A percentile compares a stretch with the other conserved stretches of the same genome.
These are phyloP conservation scores for Agaricales sp. DNA, from an alignment of 1,284 basidiomycete species.

Conservation along the genomic window DNA sequence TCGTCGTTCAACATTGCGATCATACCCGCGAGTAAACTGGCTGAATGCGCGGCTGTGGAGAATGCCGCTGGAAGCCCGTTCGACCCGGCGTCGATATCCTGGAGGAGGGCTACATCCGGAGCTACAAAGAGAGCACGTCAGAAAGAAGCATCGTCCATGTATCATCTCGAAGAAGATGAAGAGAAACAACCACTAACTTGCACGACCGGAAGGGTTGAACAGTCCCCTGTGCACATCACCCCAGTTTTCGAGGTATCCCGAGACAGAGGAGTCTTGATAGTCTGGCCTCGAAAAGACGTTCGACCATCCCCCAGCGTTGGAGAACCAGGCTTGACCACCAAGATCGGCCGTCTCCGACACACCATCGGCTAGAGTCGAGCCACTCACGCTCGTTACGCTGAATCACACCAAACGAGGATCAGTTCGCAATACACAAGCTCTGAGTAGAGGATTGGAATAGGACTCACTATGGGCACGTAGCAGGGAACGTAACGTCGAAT, in stretches of 20 bases:
- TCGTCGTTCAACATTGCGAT: slow-evolving; percentile 36
- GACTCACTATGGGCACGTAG: not conserved
- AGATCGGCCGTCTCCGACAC: not conserved
- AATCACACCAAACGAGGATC: not conserved
- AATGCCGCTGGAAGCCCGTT: not conserved
- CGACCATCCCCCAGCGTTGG: not conserved
- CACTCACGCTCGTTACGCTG: not conserved
- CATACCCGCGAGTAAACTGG: slow-evolving; percentile 26
- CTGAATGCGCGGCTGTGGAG: slow-evolving; percentile 10
- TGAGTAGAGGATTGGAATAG: not conserved
- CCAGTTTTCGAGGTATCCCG: slow-evolving; percentile 9
- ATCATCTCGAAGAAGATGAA: not conserved
- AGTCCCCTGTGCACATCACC: slow-evolving; percentile 25
- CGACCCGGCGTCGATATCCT: not conserved
- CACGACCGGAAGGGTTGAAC: slow-evolving; percentile 24
- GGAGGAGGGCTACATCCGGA: not conserved
- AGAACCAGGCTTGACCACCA: not conserved
- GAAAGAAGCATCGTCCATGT: not conserved
- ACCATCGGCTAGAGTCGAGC: not conserved
- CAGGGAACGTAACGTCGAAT: not conserved
- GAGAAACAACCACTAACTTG: not conserved
- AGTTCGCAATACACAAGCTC: not conserved
- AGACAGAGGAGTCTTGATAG: slow-evolving; percentile 27
- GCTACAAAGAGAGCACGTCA: not conserved
- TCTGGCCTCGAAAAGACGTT: slow-evolving; percentile 28